A percentile compares a stretch with the other conserved stretches of the same genome.
Conservation (phyloP, 1,284 basidiomycete species). For the Erythrobasidium hasegawianum region DNA sequence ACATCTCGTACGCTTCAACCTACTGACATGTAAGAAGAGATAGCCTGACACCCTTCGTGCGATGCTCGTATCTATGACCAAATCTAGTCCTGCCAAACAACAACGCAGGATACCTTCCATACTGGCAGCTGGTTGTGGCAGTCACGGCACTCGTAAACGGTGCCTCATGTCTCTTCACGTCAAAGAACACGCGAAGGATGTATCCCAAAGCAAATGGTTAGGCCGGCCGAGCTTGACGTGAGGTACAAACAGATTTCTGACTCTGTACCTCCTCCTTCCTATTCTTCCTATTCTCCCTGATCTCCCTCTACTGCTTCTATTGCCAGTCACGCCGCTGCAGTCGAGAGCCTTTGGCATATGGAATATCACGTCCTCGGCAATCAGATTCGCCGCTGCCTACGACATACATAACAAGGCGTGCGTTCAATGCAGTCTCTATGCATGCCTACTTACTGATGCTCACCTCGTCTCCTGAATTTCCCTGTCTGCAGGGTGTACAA, state of each 20-base stretch:
- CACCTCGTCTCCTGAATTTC: neutral
- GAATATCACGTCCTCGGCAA: constrained; percentile 77
- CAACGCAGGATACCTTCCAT: constrained; percentile 56
- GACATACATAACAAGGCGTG: constrained; percentile 74
- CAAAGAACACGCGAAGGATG: constrained; percentile 69
- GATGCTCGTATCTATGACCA: neutral
- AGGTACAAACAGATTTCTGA: no score
- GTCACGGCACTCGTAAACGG: constrained; percentile 74
- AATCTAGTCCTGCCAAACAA: neutral
- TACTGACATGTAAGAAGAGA: no score
- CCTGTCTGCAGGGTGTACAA: constrained; percentile 68
- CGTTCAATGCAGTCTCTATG: constrained; percentile 45
- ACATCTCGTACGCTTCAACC: neutral
- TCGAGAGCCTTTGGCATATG: constrained; percentile 80
- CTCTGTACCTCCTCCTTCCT: neutral
- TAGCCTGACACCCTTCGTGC: no score
- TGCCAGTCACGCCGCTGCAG: constrained; percentile 73
- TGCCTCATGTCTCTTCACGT: constrained; percentile 72
- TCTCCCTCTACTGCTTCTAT: neutral
- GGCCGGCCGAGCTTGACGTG: neutral
- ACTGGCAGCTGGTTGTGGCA: constrained; percentile 76
- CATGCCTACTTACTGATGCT: constrained; percentile 17
- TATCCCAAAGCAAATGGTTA: constrained; percentile 56
- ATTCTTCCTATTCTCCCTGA: constrained; percentile 2
- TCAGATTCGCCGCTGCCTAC: constrained; percentile 79